Percentiles rank a stretch among this genome's conserved stretches.
Conservation (phyloP, 179 eudicot species). For the Beta lomatogona region DNA sequence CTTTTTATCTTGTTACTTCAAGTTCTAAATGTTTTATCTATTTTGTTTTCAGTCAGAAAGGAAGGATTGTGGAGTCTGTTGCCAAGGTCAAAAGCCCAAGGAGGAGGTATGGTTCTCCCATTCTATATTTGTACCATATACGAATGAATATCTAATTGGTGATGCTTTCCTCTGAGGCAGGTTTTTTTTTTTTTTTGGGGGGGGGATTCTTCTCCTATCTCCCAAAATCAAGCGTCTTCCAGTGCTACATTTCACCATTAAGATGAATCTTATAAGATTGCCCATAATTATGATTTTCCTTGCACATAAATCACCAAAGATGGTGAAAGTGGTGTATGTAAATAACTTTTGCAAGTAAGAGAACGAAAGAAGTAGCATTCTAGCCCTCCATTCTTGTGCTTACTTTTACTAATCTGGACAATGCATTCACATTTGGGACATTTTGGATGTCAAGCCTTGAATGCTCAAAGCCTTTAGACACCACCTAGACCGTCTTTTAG, state of each 20-base stretch:
- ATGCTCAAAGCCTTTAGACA: neutral
- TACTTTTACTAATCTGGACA: neutral
- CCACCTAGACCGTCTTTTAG: neutral
- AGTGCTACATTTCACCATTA: no score
- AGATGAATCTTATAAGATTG: no score
- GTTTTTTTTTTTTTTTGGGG: neutral
- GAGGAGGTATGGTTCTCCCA: slow-evolving; percentile 26
- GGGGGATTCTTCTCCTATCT: neutral
- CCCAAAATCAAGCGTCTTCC: neutral
- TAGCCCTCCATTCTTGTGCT: no score
- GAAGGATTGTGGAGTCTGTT: slow-evolving; percentile 41
- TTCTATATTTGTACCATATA: neutral
- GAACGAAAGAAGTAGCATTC: no score
- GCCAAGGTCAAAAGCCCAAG: slow-evolving; percentile 39
- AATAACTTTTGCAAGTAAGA: no score
- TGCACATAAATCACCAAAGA: no score
- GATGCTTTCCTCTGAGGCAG: neutral
- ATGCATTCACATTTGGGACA: neutral
- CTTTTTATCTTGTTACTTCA: neutral
- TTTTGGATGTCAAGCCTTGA: neutral
- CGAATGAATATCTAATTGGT: neutral
- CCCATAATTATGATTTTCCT: no score
- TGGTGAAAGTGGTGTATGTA: no score
- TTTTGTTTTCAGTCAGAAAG: slow-evolving; percentile 36
- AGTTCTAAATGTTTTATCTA: neutral